These are phyloP conservation scores for Tolypocladium guangdongense DNA, from an alignment of 2,329 filamentous ascomycete genomes.

Conservation along the genomic window DNA sequence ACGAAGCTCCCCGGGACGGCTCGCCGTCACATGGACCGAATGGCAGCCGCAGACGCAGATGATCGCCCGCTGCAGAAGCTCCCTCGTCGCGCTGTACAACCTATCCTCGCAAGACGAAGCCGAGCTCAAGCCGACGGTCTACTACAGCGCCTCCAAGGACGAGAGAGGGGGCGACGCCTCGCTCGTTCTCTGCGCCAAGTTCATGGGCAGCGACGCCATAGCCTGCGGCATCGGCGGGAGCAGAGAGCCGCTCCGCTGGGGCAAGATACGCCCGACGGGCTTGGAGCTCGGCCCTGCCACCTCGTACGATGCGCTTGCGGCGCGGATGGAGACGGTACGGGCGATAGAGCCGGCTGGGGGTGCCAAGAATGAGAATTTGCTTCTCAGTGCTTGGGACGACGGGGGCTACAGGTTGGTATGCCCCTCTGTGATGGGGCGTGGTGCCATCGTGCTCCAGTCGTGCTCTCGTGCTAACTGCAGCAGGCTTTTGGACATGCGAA, in stretches of 20 bases:
- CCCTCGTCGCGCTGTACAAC: constrained; percentile 17
- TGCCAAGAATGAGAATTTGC: constrained; percentile 24
- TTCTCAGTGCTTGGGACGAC: constrained; percentile 43
- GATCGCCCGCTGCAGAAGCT: constrained; percentile 19
- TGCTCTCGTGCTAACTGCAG: background rate
- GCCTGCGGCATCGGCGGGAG: constrained; percentile 34
- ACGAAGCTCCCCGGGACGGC: constrained; percentile 9
- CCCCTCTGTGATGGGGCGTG: background rate
- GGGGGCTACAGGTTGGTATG: constrained; percentile 30
- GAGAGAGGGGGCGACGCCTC: constrained; percentile 10
- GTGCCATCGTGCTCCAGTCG: background rate
- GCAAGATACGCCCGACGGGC: constrained; percentile 35
- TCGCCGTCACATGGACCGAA: constrained; percentile 21
- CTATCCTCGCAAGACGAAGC: constrained; percentile 7
- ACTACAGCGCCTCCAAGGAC: constrained; percentile 14
- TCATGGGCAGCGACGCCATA: constrained; percentile 32
- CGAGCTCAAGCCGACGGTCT: constrained; percentile 9
- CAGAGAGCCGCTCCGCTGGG: constrained; percentile 31
- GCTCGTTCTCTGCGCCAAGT: constrained; percentile 26
- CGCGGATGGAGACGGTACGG: constrained; percentile 28
- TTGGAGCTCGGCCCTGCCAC: constrained; percentile 24
- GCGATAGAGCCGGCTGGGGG: constrained; percentile 34
- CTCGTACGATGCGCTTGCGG: constrained; percentile 5
- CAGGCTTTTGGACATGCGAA: constrained; percentile 37
- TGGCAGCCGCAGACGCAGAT: constrained; percentile 18